Base-by-base conservation (phyloP, 139 green algal species). In the Chloropicon primus region DNA sequence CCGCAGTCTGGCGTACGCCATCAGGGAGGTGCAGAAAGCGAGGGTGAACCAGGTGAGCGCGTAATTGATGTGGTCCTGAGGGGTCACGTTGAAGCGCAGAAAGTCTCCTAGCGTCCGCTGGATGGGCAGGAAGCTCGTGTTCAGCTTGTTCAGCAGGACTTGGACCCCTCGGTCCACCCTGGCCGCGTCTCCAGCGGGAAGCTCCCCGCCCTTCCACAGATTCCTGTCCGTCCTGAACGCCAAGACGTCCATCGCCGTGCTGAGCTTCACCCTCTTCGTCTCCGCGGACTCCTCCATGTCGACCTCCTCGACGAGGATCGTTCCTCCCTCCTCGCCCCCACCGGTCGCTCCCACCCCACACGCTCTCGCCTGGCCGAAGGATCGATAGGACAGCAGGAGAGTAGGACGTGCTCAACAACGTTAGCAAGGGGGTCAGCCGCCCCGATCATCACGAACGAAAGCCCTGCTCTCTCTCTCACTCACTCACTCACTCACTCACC, bases 41-140 rank as follows among this genome's bases (percentile, higher is more conserved):
- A 76, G 76, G 0, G 28, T 26, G 27, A 24, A 91, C 88, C 88
- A 91, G 0, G 87, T 92, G 26, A 81, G 24, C 0, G 88, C 87
- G 75, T 92, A 92, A 54, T 91, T 91, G n/a, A 91, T 71, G 80
- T 92, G 88, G 72, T 92, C 88, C 0, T 74, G 22, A 1, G 88
- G 88, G 79, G 86, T 92, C 5, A 92, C 88, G 28, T 81, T 82
- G 74, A 88, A 88, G 5, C 77, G 74, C 23, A 91, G 41, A 10
- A 94, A 78, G 71, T 95, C 90, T 1, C 41, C 41, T 17, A 62
- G 41, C 41, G 41, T 62, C 17, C 41, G 5, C 10, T 17, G 41
- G 17, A 62, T 62, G 41, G 41, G 41, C 5, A 62, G 41, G 10
- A 17, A n/a, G 5, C 10, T n/a, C 10, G 41, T 62, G 41, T 62